Evolutionary conservation across 768 basidiomycete genomes (phyloP), one percentile per base, ranked within the genome.

Genomic region (Termitomyces sp.): DNA sequence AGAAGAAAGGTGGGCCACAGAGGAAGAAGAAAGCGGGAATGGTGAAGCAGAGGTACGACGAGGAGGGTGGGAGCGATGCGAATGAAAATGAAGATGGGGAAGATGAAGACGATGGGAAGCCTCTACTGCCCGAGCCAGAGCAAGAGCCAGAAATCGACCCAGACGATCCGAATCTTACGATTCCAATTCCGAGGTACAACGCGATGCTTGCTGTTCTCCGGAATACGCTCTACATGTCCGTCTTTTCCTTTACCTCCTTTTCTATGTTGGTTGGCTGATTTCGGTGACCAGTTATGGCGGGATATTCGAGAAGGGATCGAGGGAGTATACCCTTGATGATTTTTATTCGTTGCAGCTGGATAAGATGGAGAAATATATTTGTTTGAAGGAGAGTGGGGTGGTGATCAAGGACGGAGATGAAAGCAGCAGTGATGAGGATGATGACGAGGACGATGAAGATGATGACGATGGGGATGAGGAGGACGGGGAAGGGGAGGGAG

Each of bases 321-420:
- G 83, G 23, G 94, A 97, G 69, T 94, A 89, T 62, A 95, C 93
- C 0, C 74, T 97, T 6, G 92, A 94, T 65, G 94, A 96, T 64
- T 97, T 95, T 64, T 76, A 93, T 69, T 76, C 81, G 1, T 70
- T 97, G 11, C 81, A 85, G 56, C 76, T 97, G 19, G 92, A 94
- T 64, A 95, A 95, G 68, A 73, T 95, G 70, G 94, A 95, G 41
- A 72, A 78, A 10, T 95, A 82, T 64, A 67, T 76, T 1, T 93
- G 91, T 62, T 73, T 94, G 63, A 90, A 87, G 68, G 74, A 79
- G 47, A 86, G 83, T 53, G 83, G 75, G 6, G 71, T 87, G 8
- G 68, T 81, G 21, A 83, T 91, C 51, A 78, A 80, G 9, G 81
- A 79, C 0, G 84, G 84, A 23, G 86, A 81, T 7, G 81, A 80